Base-by-base conservation (phyloP, 768 basidiomycete species). In the Neoboletus brunneissimus region DNA sequence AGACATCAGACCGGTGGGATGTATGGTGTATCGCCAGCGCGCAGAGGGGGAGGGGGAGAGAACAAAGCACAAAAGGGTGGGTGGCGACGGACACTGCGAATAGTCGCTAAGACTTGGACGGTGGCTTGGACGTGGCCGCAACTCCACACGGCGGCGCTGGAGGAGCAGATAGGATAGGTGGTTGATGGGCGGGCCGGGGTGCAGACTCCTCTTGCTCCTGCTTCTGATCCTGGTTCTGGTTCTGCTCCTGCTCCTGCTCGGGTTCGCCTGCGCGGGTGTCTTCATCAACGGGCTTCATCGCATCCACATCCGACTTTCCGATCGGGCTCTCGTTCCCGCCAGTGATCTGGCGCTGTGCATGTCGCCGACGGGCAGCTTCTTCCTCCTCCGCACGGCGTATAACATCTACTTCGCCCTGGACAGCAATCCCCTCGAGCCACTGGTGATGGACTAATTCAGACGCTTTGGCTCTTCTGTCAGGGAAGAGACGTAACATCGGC, bases 341-440 rank as follows among this genome's bases (percentile, higher is more conserved):
- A 1, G 57, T 37, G 20, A 57, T 16, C 43, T 48, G 58, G 9
- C 29, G 59, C 8, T 71, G 67, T 0, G 57, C 23, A 2, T 52
- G 23, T 42, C 58, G 62, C 25, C 70, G 65, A 20, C 64, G 59
- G 23, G 51, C 3, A 29, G 69, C 68, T 37, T 86, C 82, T 59
- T 78, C 78, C 53, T 80, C 77, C 65, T 90, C 86, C 25, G 81
- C 79, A 23, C 86, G 76, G 29, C 83, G 76, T 51, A 90, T 82
- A n/a, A 87, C 77, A 65, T 96, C 94, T 25, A 94, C 76, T 76
- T 97, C 94, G 40, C 94, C 94, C 68, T 93, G 91, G 0, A 97
- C 94, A 23, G 87, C 81, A 23, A 92, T 76, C 5, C 84, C 88
- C 15, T 89, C 88, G 8, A 98, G 77, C 94, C 95, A 98, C 38